These are phyloP conservation scores for Morella rubra DNA, from an alignment of 306 rosid species.

Conservation along the genomic window DNA sequence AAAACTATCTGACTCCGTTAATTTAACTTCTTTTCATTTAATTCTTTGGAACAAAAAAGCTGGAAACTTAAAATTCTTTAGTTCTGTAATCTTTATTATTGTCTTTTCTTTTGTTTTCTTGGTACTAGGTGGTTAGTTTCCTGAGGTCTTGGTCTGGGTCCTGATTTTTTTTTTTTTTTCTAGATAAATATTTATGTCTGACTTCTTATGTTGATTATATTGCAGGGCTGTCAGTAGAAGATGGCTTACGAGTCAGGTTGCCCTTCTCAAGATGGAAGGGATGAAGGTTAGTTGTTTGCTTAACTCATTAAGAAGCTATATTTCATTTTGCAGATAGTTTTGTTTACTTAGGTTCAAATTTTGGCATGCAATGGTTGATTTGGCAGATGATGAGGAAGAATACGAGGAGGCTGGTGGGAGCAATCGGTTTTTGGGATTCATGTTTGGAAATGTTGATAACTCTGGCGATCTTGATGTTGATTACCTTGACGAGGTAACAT, in stretches of 20 bases:
- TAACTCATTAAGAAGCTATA: not conserved
- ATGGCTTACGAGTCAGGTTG: constrained; percentile 77
- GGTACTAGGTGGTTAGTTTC: not conserved
- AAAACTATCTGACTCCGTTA: not conserved
- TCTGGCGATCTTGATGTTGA: constrained; percentile 94
- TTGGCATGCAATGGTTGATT: constrained; percentile 5
- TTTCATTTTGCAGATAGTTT: not conserved
- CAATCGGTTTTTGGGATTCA: constrained; percentile 79
- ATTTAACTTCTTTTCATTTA: not conserved
- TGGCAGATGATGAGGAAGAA: constrained; percentile 77
- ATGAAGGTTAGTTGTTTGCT: constrained; percentile 59
- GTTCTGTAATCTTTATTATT: not conserved
- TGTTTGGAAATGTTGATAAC: constrained; percentile 95
- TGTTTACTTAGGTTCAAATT: not conserved
- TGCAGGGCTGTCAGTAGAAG: constrained; percentile 26
- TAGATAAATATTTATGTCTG: not conserved
- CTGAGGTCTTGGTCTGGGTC: no score
- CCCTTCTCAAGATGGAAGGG: constrained; percentile 75
- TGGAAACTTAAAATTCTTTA: not conserved
- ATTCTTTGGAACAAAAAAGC: not conserved
- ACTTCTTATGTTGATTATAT: constrained; percentile 4
- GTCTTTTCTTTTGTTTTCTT: not conserved
- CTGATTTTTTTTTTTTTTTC: not conserved
- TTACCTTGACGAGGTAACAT: constrained; percentile 89
- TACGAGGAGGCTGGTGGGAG: constrained; percentile 74